Conservation (phyloP, 2,329 filamentous ascomycete species). For the Myriosclerotinia curreyana region DNA sequence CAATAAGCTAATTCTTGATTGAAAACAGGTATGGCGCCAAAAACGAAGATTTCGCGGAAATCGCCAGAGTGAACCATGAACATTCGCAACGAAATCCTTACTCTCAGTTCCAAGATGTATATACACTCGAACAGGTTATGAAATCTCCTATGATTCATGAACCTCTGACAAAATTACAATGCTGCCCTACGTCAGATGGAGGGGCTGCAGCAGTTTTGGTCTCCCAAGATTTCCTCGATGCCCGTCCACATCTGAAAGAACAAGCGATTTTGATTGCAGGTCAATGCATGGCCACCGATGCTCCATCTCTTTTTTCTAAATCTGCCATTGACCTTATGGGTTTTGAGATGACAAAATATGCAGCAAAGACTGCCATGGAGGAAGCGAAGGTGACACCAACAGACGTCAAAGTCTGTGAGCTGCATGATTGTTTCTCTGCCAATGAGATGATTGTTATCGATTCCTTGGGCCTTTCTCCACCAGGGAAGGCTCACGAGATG, state of each 20-base stretch:
- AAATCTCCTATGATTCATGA: slow-evolving; percentile 73
- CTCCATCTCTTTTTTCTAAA: slow-evolving; percentile 71
- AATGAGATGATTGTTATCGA: slow-evolving; percentile 93
- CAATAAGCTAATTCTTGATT: background rate
- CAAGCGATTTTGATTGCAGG: slow-evolving; percentile 89
- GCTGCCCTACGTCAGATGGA: slow-evolving; percentile 93
- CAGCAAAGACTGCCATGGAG: slow-evolving; percentile 64
- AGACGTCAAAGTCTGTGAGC: slow-evolving; percentile 80
- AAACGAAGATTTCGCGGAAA: slow-evolving; percentile 86
- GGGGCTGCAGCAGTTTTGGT: slow-evolving; percentile 86
- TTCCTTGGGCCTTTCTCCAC: slow-evolving; percentile 72
- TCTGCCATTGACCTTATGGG: slow-evolving; percentile 87
- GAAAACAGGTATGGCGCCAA: slow-evolving; percentile 58
- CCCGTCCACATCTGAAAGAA: slow-evolving; percentile 73
- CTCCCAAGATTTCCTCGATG: slow-evolving; percentile 83
- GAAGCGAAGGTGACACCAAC: slow-evolving; percentile 68
- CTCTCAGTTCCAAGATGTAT: slow-evolving; percentile 94
- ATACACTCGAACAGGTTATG: slow-evolving; percentile 79
- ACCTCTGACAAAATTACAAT: slow-evolving; percentile 96
- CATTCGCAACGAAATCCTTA: slow-evolving; percentile 93
- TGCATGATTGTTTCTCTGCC: slow-evolving; percentile 95
- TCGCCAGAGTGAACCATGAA: slow-evolving; percentile 86
- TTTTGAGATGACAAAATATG: slow-evolving; percentile 75
- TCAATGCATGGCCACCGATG: slow-evolving; percentile 83
- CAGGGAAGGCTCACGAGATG: slow-evolving; percentile 87